These are phyloP conservation scores for Funneliformis caledonium DNA, from an alignment of 371 early-diverging fungal species.

Conservation along the genomic window DNA sequence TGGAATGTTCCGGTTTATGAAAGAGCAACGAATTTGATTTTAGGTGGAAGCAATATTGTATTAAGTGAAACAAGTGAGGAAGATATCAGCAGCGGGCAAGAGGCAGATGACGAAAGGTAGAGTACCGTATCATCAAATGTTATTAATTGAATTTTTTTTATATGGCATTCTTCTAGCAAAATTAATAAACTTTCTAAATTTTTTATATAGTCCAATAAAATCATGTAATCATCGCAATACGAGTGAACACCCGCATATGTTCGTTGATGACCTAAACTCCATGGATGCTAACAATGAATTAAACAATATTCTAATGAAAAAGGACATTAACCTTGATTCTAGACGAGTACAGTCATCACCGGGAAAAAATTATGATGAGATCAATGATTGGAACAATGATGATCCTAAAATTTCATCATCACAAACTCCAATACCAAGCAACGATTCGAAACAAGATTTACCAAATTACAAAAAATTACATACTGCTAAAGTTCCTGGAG, in stretches of 20 bases:
- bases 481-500: not conserved
- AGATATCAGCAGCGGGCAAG: slow-evolving; percentile 3
- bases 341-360: not conserved
- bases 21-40: not conserved
- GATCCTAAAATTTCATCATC: not conserved
- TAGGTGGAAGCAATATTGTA: not conserved
- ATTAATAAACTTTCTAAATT: not conserved
- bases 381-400: not conserved
- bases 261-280: not conserved
- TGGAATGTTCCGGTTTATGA: not conserved
- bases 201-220: not conserved
- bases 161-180: no score
- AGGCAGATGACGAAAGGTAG: slow-evolving; percentile 15
- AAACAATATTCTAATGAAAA: not conserved
- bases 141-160: no score
- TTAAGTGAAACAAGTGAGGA: not conserved
- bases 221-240: not conserved
- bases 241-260: not conserved
- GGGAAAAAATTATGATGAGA: not conserved
- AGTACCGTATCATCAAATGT: no score
- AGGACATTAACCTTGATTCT: not conserved
- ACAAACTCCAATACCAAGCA: not conserved
- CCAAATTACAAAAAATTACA: not conserved
- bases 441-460: not conserved
- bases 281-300: not conserved